These are phyloP conservation scores for Carex arenaria DNA, from an alignment of 202 grass and related monocot species.

Conservation along the genomic window DNA sequence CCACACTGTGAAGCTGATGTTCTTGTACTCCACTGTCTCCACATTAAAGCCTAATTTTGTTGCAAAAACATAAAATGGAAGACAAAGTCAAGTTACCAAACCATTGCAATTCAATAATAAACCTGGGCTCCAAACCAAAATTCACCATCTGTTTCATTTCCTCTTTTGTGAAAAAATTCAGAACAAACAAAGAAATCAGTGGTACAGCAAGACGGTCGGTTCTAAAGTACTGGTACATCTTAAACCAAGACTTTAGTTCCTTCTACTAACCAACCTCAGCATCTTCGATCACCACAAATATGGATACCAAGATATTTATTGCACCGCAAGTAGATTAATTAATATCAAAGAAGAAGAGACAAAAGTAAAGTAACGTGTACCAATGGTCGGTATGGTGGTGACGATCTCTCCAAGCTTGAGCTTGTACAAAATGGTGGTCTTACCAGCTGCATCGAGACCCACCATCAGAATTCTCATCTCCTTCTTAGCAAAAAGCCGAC, in stretches of 20 bases:
- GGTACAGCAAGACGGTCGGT: not conserved
- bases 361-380: slow-evolving; percentile 19
- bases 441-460: slow-evolving; percentile 79
- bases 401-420: slow-evolving; percentile 85
- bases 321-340: not conserved
- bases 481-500: slow-evolving; percentile 79
- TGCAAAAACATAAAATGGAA: not conserved
- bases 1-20: slow-evolving; percentile 68
- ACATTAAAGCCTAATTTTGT: slow-evolving; percentile 48
- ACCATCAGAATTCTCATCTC: slow-evolving; percentile 92
- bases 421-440: slow-evolving; percentile 87
- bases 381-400: slow-evolving; percentile 77
- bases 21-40: slow-evolving; percentile 57
- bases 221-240: not conserved
- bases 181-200: not conserved
- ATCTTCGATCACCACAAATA: not conserved
- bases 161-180: not conserved
- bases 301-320: not conserved
- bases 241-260: not conserved
- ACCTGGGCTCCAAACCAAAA: not conserved
- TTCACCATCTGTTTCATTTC: not conserved
- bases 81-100: slow-evolving; percentile 17
- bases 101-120: not conserved
- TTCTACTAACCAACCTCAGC: not conserved
- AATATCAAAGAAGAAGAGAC: not conserved